These are phyloP conservation scores for Chiua virens DNA, from an alignment of 768 basidiomycete species.

Conservation along the genomic window DNA sequence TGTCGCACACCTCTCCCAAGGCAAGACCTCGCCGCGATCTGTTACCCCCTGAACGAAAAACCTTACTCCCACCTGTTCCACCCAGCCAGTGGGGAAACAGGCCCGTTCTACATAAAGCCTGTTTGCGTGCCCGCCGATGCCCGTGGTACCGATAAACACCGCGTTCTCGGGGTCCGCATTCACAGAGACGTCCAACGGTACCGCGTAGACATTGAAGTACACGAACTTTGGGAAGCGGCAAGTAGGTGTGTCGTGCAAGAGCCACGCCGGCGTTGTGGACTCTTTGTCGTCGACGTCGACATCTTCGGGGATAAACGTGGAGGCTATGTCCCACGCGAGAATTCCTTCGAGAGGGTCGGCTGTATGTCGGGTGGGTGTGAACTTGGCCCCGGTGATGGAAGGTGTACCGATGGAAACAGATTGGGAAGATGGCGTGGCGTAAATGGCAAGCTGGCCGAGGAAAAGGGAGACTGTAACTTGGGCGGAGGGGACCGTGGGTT, in stretches of 20 bases:
- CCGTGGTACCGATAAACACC: slow-evolving; percentile 48
- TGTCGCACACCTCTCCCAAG: slow-evolving; percentile 42
- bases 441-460: slow-evolving; percentile 62
- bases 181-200: slow-evolving; percentile 6
- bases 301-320: slow-evolving; percentile 40
- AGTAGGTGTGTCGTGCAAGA: slow-evolving; percentile 41
- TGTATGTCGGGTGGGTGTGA: slow-evolving; percentile 15
- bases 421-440: slow-evolving; percentile 34
- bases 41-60: slow-evolving; percentile 70
- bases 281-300: slow-evolving; percentile 44
- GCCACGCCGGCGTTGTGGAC: slow-evolving; percentile 58
- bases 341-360: slow-evolving; percentile 33
- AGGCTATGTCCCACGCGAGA: slow-evolving; percentile 61
- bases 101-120: slow-evolving; percentile 39
- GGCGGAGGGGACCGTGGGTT: slow-evolving; percentile 42
- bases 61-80: slow-evolving; percentile 32
- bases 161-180: slow-evolving; percentile 18
- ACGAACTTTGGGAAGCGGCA: slow-evolving; percentile 53
- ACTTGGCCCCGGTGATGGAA: slow-evolving; percentile 55
- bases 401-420: slow-evolving; percentile 29
- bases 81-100: slow-evolving; percentile 29
- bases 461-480: slow-evolving; percentile 46
- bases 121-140: slow-evolving; percentile 40
- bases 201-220: slow-evolving; percentile 69
- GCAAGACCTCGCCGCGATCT: slow-evolving; percentile 50